Evolutionary conservation across 345 rosid genomes (phyloP).

Genomic region (Pseudoturritis turrita): DNA sequence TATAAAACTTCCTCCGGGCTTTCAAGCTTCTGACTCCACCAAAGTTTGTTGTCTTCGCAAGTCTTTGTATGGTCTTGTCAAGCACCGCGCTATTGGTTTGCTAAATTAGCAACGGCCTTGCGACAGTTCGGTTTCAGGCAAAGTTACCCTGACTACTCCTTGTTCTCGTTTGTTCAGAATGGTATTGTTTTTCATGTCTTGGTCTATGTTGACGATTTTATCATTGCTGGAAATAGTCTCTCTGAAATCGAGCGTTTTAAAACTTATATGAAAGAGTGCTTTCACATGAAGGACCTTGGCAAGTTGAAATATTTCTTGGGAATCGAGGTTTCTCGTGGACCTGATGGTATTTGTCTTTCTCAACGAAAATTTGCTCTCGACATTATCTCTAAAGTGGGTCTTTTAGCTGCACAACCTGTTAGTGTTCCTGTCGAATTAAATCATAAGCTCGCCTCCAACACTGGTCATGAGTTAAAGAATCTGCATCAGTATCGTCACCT

Average conservation of each 20-base stretch:
- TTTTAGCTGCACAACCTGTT: background rate
- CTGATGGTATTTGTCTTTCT: background rate
- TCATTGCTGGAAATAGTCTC: background rate
- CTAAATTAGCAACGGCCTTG: too few species aligned
- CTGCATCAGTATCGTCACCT: background rate
- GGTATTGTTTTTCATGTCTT: background rate
- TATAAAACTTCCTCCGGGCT: too few species aligned
- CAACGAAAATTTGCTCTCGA: background rate
- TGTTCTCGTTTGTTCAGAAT: too few species aligned
- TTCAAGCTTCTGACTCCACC: too few species aligned
- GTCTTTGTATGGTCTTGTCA: too few species aligned
- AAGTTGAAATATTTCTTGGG: background rate
- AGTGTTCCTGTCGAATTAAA: background rate
- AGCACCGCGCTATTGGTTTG: too few species aligned
- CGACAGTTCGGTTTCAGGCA: too few species aligned
- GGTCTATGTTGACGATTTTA: background rate
- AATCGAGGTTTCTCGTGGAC: background rate
- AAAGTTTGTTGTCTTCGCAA: too few species aligned
- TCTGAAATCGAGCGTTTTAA: background rate
- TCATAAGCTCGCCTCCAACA: background rate
- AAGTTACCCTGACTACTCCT: too few species aligned
- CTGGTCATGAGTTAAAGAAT: accelerated
- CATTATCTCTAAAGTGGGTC: background rate
- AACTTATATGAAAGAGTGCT: accelerated
- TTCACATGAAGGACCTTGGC: background rate